These are phyloP conservation scores for Aquilaria malaccensis DNA, from an alignment of 345 rosid genomes.

Conservation along the genomic window DNA sequence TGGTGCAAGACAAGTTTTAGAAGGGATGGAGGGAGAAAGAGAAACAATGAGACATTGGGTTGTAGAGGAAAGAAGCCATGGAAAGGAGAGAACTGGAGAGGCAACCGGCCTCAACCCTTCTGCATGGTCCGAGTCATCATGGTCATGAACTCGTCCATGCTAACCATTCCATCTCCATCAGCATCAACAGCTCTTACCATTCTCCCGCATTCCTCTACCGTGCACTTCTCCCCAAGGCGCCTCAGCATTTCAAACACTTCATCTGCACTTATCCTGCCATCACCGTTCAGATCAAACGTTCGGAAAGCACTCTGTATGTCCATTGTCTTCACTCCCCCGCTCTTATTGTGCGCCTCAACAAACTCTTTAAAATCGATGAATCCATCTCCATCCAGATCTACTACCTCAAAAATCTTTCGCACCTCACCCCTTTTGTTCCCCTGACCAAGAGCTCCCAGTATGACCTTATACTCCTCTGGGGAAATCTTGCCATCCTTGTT, in stretches of 20 bases:
- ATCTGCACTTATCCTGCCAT: slow-evolving; percentile 81
- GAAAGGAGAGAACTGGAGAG: background rate
- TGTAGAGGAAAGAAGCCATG: background rate
- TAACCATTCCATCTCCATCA: slow-evolving; percentile 65
- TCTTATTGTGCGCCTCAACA: slow-evolving; percentile 50
- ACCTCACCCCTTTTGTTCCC: slow-evolving; percentile 36
- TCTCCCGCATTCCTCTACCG: slow-evolving; percentile 57
- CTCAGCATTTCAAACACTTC: slow-evolving; percentile 57
- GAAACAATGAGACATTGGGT: background rate
- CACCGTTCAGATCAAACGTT: slow-evolving; percentile 60
- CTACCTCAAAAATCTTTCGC: slow-evolving; percentile 52
- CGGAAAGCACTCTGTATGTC: slow-evolving; percentile 60
- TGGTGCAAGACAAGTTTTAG: no score
- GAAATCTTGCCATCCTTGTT: slow-evolving; percentile 85
- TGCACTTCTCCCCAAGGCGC: slow-evolving; percentile 76
- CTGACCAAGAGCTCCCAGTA: slow-evolving; percentile 58
- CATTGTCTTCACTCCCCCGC: slow-evolving; percentile 45
- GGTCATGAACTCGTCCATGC: slow-evolving; percentile 74
- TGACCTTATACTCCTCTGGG: slow-evolving; percentile 65
- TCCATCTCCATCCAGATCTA: slow-evolving; percentile 78
- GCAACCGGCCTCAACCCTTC: slow-evolving; percentile 1
- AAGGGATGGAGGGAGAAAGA: background rate
- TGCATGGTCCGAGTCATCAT: slow-evolving; percentile 60
- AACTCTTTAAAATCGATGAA: slow-evolving; percentile 81
- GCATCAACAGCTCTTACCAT: slow-evolving; percentile 79